Base-by-base conservation (phyloP, 2,329 filamentous ascomycete species). In the Anthostomella pinea region DNA sequence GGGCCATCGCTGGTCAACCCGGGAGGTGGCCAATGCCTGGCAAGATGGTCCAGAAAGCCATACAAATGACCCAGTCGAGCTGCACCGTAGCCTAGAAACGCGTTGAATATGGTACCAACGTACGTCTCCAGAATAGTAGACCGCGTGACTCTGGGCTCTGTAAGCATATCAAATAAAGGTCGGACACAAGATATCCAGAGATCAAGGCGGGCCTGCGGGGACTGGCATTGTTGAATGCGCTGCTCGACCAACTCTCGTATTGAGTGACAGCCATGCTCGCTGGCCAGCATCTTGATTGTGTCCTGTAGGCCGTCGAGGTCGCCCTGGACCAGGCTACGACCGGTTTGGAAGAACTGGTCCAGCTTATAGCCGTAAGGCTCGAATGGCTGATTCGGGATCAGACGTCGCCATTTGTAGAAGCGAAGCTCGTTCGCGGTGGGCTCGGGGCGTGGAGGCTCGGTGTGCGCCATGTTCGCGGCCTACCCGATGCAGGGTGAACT, bases 271-370 rank as follows among this genome's bases (percentile, higher is more conserved):
- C 35, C 43, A 30, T 36, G 30, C 3, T 48, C 45, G 1, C 29
- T 41, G 16, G 43, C 39, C 8, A 46, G 33, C 17, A 37, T 20
- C 7, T 31, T 41, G 6, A 43, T 13, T 2, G 40, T 41, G 24
- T 39, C 30, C 25, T 46, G 39, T 6, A 39, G 25, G 3, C 21
- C 33, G 9, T 38, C 35, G 6, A 35, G 4, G 10, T 43, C 43
- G 5, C 38, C 37, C 10, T 38, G 30, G n/a, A 46, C 38, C 4
- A 48, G 25, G 8, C 15, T 11, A 13, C 41, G 29, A 7, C 34
- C 45, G 10, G 17, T 9, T 19, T 48, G 37, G 11, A 48, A 44
- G 38, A 43, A 43, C 8, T 45, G n/a, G n/a, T n/a, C n/a, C n/a
- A n/a, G n/a, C n/a, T n/a, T n/a, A n/a, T n/a, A n/a, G n/a, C n/a